phyloP scores from a whole-genome alignment of 768 basidiomycete genomes.

The Boletellus ananas region DNA sequence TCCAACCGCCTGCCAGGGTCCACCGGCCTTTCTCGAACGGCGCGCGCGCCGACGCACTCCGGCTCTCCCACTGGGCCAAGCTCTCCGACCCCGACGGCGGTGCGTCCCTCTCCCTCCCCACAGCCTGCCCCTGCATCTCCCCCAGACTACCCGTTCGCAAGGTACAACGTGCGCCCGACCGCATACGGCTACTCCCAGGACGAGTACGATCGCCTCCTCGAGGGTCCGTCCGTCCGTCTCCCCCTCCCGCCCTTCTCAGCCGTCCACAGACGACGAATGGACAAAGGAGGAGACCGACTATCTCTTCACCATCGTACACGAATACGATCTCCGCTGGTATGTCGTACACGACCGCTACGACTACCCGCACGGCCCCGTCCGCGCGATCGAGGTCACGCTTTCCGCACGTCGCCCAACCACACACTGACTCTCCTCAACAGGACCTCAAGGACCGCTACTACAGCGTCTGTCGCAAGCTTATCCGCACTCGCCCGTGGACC shows the following conservation, averaged over 20 bases:
- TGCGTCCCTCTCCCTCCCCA: constrained; percentile 28
- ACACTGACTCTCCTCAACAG: constrained; percentile 25
- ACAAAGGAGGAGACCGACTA: constrained; percentile 92
- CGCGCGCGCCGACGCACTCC: constrained; percentile 63
- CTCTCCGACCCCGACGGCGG: constrained; percentile 53
- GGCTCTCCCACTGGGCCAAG: constrained; percentile 83
- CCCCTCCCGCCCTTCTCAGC: not conserved
- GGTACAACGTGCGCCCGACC: constrained; percentile 70
- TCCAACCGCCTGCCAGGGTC: constrained; percentile 52
- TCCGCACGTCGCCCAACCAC: not conserved
- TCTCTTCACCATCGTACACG: constrained; percentile 72
- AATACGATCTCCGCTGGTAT: constrained; percentile 88
- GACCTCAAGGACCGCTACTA: constrained; percentile 95
- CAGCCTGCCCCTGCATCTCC: not conserved
- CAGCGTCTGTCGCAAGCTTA: constrained; percentile 82
- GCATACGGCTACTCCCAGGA: constrained; percentile 75
- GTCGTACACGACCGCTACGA: constrained; percentile 90
- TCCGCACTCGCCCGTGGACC: constrained; percentile 78
- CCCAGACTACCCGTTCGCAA: constrained; percentile 75
- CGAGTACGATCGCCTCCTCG: constrained; percentile 79
- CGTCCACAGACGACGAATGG: constrained; percentile 70
- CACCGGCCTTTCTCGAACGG: constrained; percentile 69
- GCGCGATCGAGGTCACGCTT: constrained; percentile 63
- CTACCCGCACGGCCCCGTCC: constrained; percentile 48
- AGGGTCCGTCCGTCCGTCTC: constrained; percentile 44